Conservation (phyloP, 2,329 filamentous ascomycete genomes). For the Didymosphaeria variabile region DNA sequence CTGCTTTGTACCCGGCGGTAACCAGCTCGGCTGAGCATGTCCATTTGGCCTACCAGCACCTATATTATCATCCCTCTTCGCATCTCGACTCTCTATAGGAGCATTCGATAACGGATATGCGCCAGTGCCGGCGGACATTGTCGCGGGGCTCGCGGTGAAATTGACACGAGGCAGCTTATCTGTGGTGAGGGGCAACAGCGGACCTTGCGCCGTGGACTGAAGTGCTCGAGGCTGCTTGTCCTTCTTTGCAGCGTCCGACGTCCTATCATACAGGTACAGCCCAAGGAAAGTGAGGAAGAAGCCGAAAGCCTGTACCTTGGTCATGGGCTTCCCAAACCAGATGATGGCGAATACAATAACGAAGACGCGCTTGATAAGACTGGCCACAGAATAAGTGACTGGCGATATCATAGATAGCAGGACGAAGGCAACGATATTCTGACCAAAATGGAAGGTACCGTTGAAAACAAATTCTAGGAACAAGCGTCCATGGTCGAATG, state of each 20-base stretch:
- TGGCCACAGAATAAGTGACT: constrained; percentile 96
- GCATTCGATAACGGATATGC: constrained; percentile 36
- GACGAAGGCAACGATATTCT: constrained; percentile 94
- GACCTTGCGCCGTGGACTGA: constrained; percentile 69
- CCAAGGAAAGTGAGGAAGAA: constrained; percentile 91
- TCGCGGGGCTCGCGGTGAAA: constrained; percentile 53
- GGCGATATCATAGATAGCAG: constrained; percentile 92
- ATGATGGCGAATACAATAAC: constrained; percentile 94
- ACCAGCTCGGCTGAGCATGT: constrained; percentile 62
- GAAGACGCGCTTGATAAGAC: constrained; percentile 95
- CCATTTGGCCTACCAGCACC: constrained; percentile 53
- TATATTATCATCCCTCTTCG: constrained; percentile 66
- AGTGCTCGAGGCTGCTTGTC: constrained; percentile 76
- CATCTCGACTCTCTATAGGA: constrained; percentile 51
- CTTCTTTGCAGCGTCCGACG: constrained; percentile 85
- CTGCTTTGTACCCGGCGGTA: constrained; percentile 82
- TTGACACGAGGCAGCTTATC: constrained; percentile 34
- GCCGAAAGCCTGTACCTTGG: constrained; percentile 80
- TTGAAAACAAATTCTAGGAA: constrained; percentile 94
- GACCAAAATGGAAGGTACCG: constrained; percentile 93
- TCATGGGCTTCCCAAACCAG: constrained; percentile 95
- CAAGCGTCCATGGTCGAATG: constrained; percentile 69
- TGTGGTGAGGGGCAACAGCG: constrained; percentile 72
- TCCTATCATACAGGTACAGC: constrained; percentile 94
- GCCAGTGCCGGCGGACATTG: constrained; percentile 46